phyloP scores from a whole-genome alignment of 1,139 yeast genomes.

The Blastobotrys elegans region DNA sequence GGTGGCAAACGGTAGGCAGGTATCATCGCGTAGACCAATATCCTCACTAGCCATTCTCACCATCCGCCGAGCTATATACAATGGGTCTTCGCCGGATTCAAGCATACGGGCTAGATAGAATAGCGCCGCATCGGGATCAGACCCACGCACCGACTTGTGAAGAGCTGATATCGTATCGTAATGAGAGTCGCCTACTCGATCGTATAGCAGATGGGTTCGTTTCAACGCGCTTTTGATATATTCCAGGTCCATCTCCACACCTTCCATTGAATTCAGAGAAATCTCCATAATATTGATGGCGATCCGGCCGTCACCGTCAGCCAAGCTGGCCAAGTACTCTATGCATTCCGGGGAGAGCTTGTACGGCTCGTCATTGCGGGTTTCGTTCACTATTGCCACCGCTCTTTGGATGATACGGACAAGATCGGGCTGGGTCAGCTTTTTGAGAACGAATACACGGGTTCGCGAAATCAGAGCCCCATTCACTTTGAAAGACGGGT shows the following conservation, averaged over 20 bases:
- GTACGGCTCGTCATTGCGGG: constrained; percentile 37
- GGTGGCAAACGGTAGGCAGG: constrained; percentile 80
- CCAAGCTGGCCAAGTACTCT: constrained; percentile 65
- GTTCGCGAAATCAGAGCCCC: constrained; percentile 85
- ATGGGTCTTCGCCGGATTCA: constrained; percentile 88
- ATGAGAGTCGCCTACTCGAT: constrained; percentile 84
- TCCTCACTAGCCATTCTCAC: constrained; percentile 91
- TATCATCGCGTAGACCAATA: constrained; percentile 74
- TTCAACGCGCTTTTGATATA: constrained; percentile 41
- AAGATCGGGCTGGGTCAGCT: constrained; percentile 52
- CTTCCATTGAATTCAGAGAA: constrained; percentile 24
- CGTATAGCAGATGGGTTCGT: constrained; percentile 65
- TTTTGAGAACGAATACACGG: constrained; percentile 76
- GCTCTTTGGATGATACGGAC: constrained; percentile 59
- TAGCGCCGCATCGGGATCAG: constrained; percentile 83
- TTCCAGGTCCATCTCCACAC: constrained; percentile 23
- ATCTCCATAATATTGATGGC: constrained; percentile 74
- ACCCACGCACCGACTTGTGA: constrained; percentile 85
- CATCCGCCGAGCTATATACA: constrained; percentile 88
- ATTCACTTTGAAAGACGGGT: constrained; percentile 87
- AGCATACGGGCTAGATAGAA: constrained; percentile 85
- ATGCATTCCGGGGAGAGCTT: constrained; percentile 53
- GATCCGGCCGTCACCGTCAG: constrained; percentile 86
- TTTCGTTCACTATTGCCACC: constrained; percentile 53
- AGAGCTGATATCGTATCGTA: constrained; percentile 93